Evolutionary conservation across 169 alveolate species (phyloP), one percentile per base, ranked within the genome.

Genomic region (Ichthyophthirius multifiliis): DNA sequence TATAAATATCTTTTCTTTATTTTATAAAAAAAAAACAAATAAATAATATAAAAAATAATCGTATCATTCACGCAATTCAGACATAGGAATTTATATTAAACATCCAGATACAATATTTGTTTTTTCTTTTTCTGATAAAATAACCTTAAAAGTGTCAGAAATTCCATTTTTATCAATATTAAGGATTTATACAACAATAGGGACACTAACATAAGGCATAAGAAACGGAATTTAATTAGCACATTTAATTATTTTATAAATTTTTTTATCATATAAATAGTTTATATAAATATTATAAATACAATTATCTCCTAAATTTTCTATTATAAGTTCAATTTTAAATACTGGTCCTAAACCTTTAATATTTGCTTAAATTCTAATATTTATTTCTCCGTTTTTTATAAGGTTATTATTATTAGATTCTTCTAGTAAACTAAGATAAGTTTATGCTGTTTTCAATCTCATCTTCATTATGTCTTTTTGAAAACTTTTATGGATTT

Each of bases 291-390:
- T 47, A 41, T 64, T 84, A 4, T 63, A 32, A 4, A 89, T 39
- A 1, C 85, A 75, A 47, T 79, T 75, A 65, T 83, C 83, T 16
- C 88, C 64, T 48, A 86, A 55, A 43, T 89, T 89, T 73, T 86
- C 90, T 0, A 90, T 39, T 63, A 83, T 47, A 18, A 88, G 65
- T 30, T 80, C 74, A 3, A 90, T 76, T 41, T 84, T 83, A 67
- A 90, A 90, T 15, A 81, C 76, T 18, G 95, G 95, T n/a, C 95
- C 95, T 16, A 90, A 81, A 35, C 95, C 95, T 55, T 87, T 90
- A 65, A 80, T 82, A 18, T 30, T 48, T 3, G 93, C 93, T 9
- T 63, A 47, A 3, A 82, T 34, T 35, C 89, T 76, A 12, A 84
- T 39, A 63, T 86, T 65, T 7, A 84, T 37, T 3, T 90, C 86